These are phyloP conservation scores for Acacia crassicarpa DNA, from an alignment of 306 rosid genomes.

Conservation along the genomic window DNA sequence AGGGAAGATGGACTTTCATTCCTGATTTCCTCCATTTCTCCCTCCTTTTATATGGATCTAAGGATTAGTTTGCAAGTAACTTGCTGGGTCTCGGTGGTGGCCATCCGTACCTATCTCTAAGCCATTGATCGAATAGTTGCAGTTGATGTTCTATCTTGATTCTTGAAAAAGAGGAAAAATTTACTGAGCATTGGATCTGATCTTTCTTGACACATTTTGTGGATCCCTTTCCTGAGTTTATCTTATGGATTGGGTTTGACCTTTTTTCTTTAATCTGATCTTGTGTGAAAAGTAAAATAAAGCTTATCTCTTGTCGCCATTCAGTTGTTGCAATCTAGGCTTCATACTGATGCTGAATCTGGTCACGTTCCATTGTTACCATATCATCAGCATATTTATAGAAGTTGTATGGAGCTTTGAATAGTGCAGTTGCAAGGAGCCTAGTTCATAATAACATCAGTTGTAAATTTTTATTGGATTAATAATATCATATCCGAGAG, in stretches of 20 bases:
- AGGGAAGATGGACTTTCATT: neutral
- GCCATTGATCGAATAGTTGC: neutral
- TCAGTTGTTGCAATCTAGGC: neutral
- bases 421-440: neutral
- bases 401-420: neutral
- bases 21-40: neutral
- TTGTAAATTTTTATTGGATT: neutral
- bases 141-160: neutral
- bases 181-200: slow-evolving; percentile 8
- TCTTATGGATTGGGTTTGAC: neutral
- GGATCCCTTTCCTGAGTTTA: neutral
- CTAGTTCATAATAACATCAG: neutral
- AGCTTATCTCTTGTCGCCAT: neutral
- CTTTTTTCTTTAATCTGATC: neutral
- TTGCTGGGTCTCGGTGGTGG: neutral
- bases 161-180: neutral
- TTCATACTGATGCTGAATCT: neutral
- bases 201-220: slow-evolving; percentile 14
- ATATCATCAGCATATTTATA: neutral
- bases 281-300: neutral
- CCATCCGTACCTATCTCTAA: neutral
- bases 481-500: neutral
- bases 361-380: neutral
- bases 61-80: neutral
- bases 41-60: neutral